Conservation (phyloP, 257 asterid genomes). For the Solanum tarijense region DNA sequence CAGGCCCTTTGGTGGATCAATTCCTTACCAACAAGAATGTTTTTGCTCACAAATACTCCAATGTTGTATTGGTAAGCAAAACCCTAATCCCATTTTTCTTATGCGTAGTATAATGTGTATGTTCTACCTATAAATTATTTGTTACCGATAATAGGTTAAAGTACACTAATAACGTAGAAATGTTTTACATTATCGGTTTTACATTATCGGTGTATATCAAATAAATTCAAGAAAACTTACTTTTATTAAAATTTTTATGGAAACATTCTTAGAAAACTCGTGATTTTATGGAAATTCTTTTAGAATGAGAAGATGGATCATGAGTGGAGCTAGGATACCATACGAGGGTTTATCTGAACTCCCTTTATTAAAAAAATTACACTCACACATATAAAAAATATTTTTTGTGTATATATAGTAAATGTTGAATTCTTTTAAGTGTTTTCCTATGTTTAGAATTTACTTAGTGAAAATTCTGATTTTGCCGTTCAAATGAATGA, state of each 20-base stretch:
- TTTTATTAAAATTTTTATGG: too few relatives aligned
- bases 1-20: conserved; percentile 76
- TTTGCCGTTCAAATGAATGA: background rate
- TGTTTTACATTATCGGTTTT: background rate
- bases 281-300: background rate
- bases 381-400: background rate
- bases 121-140: background rate
- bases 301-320: background rate
- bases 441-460: background rate
- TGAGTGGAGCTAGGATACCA: background rate
- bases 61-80: conserved; percentile 44
- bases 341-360: background rate
- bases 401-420: background rate
- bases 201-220: background rate
- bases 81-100: background rate
- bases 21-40: conserved; percentile 63
- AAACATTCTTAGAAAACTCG: too few relatives aligned
- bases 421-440: background rate
- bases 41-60: conserved; percentile 56
- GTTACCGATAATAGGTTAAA: background rate
- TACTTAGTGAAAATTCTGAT: background rate
- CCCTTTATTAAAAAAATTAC: background rate
- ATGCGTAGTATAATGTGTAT: background rate
- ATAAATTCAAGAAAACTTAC: background rate
- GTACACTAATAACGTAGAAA: background rate